phyloP scores from a whole-genome alignment of 75 land plant genomes.

The Selaginella tamariscina region DNA sequence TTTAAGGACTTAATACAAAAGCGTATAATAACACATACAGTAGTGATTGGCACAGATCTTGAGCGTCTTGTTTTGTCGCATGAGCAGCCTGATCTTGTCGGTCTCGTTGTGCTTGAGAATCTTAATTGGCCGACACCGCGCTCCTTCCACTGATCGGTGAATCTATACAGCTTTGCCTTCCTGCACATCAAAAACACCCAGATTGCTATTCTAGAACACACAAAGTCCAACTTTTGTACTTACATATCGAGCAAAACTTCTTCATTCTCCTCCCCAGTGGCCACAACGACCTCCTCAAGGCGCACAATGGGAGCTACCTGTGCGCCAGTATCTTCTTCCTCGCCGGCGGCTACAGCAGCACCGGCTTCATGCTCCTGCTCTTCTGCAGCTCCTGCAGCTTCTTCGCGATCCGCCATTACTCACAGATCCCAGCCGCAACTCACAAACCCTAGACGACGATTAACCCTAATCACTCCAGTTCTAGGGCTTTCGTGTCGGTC shows the following conservation, averaged over 20 bases:
- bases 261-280: slow-evolving; percentile 67
- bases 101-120: slow-evolving; percentile 78
- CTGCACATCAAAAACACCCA: slow-evolving; percentile 23
- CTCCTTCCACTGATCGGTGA: slow-evolving; percentile 88
- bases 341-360: slow-evolving; percentile 22
- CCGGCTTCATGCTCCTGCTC: slow-evolving; percentile 17
- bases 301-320: slow-evolving; percentile 59
- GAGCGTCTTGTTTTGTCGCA: slow-evolving; percentile 81
- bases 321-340: slow-evolving; percentile 73
- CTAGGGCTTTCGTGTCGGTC: no score
- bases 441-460: slow-evolving; percentile 3
- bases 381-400: neutral
- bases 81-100: slow-evolving; percentile 64
- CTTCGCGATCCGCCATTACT: neutral
- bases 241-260: slow-evolving; percentile 58
- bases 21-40: slow-evolving; percentile 22
- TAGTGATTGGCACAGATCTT: slow-evolving; percentile 95
- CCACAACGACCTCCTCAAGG: slow-evolving; percentile 52
- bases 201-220: neutral
- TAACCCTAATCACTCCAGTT: no score
- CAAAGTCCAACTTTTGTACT: neutral
- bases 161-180: slow-evolving; percentile 75
- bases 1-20: neutral
- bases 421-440: neutral
- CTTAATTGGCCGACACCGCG: slow-evolving; percentile 74